Evolutionary conservation across 768 basidiomycete species (phyloP).

Genomic region (Chalciporus piperatus): DNA sequence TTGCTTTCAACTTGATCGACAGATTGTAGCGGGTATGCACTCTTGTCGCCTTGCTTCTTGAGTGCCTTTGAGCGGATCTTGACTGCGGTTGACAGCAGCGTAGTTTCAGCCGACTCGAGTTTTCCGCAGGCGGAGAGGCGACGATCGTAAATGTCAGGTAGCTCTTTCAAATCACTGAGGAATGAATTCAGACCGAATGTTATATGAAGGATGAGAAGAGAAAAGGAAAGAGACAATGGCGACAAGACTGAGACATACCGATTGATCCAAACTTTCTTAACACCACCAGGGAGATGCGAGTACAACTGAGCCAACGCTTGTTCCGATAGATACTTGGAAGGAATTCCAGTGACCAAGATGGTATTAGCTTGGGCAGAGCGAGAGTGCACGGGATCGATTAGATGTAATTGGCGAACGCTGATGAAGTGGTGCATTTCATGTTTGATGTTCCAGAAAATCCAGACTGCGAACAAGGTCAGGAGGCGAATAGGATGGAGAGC

Average conservation of each 20-base stretch:
- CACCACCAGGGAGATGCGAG: constrained; percentile 85
- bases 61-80: constrained; percentile 62
- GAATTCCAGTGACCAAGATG: constrained; percentile 87
- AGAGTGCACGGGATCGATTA: constrained; percentile 72
- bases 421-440: constrained; percentile 81
- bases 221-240: background rate
- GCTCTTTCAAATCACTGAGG: constrained; percentile 73
- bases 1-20: constrained; percentile 29
- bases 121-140: constrained; percentile 70
- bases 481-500: background rate
- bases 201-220: background rate
- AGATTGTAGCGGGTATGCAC: constrained; percentile 17
- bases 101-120: constrained; percentile 85
- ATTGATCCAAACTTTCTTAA: constrained; percentile 90
- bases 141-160: constrained; percentile 80
- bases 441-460: constrained; percentile 82
- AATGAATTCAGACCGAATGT: background rate
- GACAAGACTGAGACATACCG: constrained; percentile 41
- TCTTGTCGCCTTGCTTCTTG: constrained; percentile 39
- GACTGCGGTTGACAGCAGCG: constrained; percentile 69
- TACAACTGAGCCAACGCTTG: constrained; percentile 65
- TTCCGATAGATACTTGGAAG: constrained; percentile 71
- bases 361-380: constrained; percentile 85
- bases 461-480: constrained; percentile 45
- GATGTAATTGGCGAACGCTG: constrained; percentile 73